phyloP scores from a whole-genome alignment of 2,329 filamentous ascomycete species.

The Colletotrichum orchidophilum region DNA sequence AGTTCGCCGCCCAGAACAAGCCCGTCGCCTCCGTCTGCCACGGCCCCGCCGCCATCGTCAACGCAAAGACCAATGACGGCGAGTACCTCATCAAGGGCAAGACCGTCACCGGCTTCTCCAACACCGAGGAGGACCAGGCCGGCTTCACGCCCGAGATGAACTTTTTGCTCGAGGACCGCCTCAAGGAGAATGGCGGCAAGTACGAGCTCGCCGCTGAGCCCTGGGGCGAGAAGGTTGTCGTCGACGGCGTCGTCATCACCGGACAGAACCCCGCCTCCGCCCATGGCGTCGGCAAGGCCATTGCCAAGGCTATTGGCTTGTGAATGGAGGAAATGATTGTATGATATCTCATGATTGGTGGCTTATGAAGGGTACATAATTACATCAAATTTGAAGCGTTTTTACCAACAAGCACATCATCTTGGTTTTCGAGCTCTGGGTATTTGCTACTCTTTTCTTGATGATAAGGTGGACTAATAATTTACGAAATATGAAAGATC shows the following conservation, averaged over 20 bases:
- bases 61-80: slow-evolving; percentile 63
- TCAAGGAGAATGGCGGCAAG: slow-evolving; percentile 60
- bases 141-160: slow-evolving; percentile 63
- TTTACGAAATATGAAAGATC: too few relatives aligned
- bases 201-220: slow-evolving; percentile 63
- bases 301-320: slow-evolving; percentile 55
- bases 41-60: slow-evolving; percentile 69
- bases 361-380: slow-evolving; percentile 8
- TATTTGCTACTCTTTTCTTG: too few relatives aligned
- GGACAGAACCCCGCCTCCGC: slow-evolving; percentile 67
- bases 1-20: slow-evolving; percentile 71
- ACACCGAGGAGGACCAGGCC: slow-evolving; percentile 63
- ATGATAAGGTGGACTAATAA: too few relatives aligned
- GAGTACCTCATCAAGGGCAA: slow-evolving; percentile 64
- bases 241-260: slow-evolving; percentile 63
- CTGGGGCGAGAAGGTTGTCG: slow-evolving; percentile 59
- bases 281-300: slow-evolving; percentile 59
- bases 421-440: too few relatives aligned
- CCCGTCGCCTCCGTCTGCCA: slow-evolving; percentile 75
- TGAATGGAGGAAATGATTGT: not conserved
- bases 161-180: slow-evolving; percentile 65
- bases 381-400: not conserved
- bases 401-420: too few relatives aligned
- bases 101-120: slow-evolving; percentile 69
- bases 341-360: slow-evolving; percentile 6